Evolutionary conservation across 257 asterid genomes (phyloP).

Genomic region (Fraxinus anomala): DNA sequence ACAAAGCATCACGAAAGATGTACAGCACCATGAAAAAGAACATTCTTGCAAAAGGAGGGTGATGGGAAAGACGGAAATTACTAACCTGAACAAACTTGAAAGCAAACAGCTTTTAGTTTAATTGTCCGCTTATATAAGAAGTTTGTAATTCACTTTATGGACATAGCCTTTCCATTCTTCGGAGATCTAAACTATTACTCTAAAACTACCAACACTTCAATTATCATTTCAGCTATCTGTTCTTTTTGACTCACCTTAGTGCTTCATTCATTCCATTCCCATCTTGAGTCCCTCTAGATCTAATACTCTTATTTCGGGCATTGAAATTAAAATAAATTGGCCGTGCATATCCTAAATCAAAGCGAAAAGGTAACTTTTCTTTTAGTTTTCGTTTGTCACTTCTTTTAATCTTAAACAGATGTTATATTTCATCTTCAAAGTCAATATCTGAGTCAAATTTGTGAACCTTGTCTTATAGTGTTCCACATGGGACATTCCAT

Average conservation of each 20-base stretch:
- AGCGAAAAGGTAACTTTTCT: neutral
- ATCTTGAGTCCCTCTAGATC: slow-evolving; percentile 8
- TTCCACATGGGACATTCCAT: slow-evolving; percentile 10
- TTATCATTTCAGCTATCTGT: slow-evolving; percentile 9
- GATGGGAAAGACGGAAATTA: neutral
- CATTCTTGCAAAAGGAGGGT: neutral
- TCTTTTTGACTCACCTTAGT: neutral
- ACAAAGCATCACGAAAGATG: neutral
- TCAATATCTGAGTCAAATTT: slow-evolving; percentile 15
- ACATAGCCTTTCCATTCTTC: neutral
- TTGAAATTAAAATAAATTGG: neutral
- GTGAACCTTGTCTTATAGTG: slow-evolving; percentile 4
- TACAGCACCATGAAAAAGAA: slow-evolving; percentile 12
- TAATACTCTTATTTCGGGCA: slow-evolving; percentile 9
- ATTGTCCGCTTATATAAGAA: slow-evolving; percentile 12
- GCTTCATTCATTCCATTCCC: neutral
- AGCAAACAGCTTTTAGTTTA: slow-evolving; percentile 17
- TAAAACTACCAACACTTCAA: slow-evolving; percentile 8
- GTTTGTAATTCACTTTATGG: neutral
- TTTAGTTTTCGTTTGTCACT: slow-evolving; percentile 1
- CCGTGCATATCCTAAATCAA: slow-evolving; percentile 20
- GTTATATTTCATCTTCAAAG: slow-evolving; percentile 12
- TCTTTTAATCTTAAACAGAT: slow-evolving; percentile 20
- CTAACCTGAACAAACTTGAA: slow-evolving; percentile 3
- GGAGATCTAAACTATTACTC: slow-evolving; percentile 7